Percentiles rank a stretch among this genome's conserved stretches.
phyloP scores from a whole-genome alignment of 257 asterid genomes.

The Solanum chmielewskii region DNA sequence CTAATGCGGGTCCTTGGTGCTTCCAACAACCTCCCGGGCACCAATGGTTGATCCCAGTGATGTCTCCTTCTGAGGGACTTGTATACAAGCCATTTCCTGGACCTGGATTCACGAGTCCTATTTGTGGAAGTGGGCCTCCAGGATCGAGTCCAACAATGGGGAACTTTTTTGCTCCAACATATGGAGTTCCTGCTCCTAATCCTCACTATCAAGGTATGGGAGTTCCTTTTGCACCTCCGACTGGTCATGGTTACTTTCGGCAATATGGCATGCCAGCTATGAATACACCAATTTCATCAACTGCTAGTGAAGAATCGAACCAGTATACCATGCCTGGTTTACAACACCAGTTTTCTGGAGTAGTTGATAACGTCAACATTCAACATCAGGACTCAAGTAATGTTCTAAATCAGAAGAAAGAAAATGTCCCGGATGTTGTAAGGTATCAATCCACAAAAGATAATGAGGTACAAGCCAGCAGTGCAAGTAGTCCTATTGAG shows the following conservation, averaged over 20 bases:
- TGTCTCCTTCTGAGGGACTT: slow-evolving; percentile 90
- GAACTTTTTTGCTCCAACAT: slow-evolving; percentile 29
- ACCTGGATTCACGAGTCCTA: slow-evolving; percentile 28
- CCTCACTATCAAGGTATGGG: slow-evolving; percentile 28
- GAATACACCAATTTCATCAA: slow-evolving; percentile 26
- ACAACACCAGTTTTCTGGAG: slow-evolving; percentile 11
- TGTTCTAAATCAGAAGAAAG: slow-evolving; percentile 13
- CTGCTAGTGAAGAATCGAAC: slow-evolving; percentile 28
- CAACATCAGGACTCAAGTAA: slow-evolving; percentile 6
- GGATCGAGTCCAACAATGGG: slow-evolving; percentile 24
- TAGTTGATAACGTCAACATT: slow-evolving; percentile 6
- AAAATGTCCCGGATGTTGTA: not conserved
- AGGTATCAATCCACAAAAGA: slow-evolving; percentile 14
- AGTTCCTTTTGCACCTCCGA: slow-evolving; percentile 20
- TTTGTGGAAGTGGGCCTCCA: slow-evolving; percentile 27
- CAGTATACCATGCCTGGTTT: slow-evolving; percentile 8
- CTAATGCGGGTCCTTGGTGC: slow-evolving; percentile 19
- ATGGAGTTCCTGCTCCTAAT: slow-evolving; percentile 30
- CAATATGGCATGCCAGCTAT: slow-evolving; percentile 40
- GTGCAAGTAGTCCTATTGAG: slow-evolving; percentile 44
- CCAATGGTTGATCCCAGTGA: slow-evolving; percentile 81
- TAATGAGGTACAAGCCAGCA: slow-evolving; percentile 50
- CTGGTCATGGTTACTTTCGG: slow-evolving; percentile 38
- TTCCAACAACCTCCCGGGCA: slow-evolving; percentile 50
- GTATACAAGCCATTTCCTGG: slow-evolving; percentile 79